phyloP scores from a whole-genome alignment of 1,139 yeast species.

The Hansenula sp. region DNA sequence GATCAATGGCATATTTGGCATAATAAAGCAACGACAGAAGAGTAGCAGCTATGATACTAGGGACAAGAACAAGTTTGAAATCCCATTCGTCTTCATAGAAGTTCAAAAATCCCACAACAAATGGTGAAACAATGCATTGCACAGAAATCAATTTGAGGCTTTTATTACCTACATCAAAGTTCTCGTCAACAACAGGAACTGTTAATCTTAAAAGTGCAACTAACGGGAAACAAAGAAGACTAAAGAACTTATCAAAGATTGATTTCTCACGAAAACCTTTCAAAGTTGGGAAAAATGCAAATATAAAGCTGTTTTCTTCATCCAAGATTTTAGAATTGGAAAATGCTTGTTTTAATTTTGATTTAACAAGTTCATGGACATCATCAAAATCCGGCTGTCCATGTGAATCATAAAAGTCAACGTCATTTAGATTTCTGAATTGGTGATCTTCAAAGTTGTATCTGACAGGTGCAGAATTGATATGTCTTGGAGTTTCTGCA shows the following conservation, averaged over 20 bases:
- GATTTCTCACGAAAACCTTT: constrained; percentile 19
- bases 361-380: constrained; percentile 2
- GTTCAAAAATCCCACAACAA: constrained; percentile 15
- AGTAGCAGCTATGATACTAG: constrained; percentile 3
- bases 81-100: constrained; percentile 11
- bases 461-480: constrained; percentile 15
- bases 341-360: constrained; percentile 1
- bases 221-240: constrained; percentile 39
- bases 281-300: constrained; percentile 25
- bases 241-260: constrained; percentile 23
- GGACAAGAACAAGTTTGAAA: constrained; percentile 5
- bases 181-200: constrained; percentile 41
- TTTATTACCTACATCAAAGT: constrained; percentile 8
- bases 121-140: constrained; percentile 20
- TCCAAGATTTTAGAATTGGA: not conserved
- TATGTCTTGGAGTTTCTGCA: constrained; percentile 9
- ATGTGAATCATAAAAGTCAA: constrained; percentile 1
- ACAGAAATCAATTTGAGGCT: constrained; percentile 12
- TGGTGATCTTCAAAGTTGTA: constrained; percentile 5
- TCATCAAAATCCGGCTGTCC: constrained; percentile 4
- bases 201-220: constrained; percentile 41
- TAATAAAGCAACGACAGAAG: constrained; percentile 5
- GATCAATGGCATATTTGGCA: constrained; percentile 2
- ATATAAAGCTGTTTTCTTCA: constrained; percentile 5
- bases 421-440: constrained; percentile 4